Evolutionary conservation across 352 stramenopile species (phyloP), one percentile per base, ranked within the genome.

Genomic region (Phytopythium sindhum): DNA sequence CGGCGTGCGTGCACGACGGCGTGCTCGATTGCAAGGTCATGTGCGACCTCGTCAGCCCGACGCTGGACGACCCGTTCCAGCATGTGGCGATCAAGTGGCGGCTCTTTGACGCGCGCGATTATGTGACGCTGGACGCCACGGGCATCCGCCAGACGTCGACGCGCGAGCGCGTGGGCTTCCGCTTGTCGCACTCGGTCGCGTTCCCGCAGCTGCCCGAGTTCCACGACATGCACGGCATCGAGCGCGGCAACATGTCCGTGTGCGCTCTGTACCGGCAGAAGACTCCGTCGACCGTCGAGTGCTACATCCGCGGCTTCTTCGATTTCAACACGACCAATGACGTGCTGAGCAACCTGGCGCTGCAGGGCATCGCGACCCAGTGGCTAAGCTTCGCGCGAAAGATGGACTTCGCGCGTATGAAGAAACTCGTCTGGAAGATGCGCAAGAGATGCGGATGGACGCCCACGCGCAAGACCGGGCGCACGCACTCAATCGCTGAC

Each of bases 1-100:
- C 73, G 14, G 68, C 76, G 17, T 84, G 84, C 64, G 70, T 77
- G 6, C 70, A 81, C 21, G 77, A 88, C 63, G 72, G 62, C 28
- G 57, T 86, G 24, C 55, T 60, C 41, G 80, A 90, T 48, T 74
- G 79, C 57, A 81, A 78, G 17, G 67, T 86, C 24, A 66, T 90
- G 15, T 73, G 70, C 39, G 72, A 76, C 6, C 70, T 88, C 42
- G 68, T 87, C 14, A 61, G 63, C 5, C 77, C 81, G 21, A 88
- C 72, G 50, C 61, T 69, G 14, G 75, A 86, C 41, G 70, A 86
- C 60, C 81, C 81, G 31, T 90, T 88, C 54, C 75, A 72, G 29
- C 63, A 68, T 17, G 63, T 80, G n/a, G 64, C 63, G 4, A 60
- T 78, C 35, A 80, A 78, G 57, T 80, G 75, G 72, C 61, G 69